These are phyloP conservation scores for Ceraceosorus bombacis DNA, from an alignment of 1,284 basidiomycete genomes.

Conservation along the genomic window DNA sequence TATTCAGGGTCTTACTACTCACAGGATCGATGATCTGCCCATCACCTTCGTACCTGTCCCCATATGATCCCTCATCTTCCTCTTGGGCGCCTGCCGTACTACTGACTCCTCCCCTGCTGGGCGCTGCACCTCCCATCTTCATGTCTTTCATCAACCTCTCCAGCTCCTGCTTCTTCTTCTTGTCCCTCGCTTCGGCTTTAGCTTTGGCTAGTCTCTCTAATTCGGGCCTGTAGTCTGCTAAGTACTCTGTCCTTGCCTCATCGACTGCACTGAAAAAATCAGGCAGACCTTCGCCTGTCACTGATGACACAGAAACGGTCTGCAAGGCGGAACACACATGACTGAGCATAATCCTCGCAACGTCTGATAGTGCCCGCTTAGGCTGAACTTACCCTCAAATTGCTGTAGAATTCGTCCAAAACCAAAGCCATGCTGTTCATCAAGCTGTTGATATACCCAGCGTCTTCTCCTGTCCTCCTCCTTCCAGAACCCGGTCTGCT, in stretches of 20 bases:
- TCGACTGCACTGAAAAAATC: slow-evolving; percentile 88
- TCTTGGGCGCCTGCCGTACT: neutral
- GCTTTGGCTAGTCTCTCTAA: slow-evolving; percentile 62
- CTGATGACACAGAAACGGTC: slow-evolving; percentile 91
- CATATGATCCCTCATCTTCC: neutral
- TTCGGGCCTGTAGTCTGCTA: slow-evolving; percentile 84
- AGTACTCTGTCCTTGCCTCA: slow-evolving; percentile 74
- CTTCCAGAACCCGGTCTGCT: slow-evolving; percentile 15
- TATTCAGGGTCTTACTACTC: neutral
- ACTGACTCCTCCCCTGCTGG: neutral
- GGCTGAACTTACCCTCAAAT: slow-evolving; percentile 66
- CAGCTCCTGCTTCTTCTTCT: slow-evolving; percentile 62
- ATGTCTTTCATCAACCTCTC: slow-evolving; percentile 78
- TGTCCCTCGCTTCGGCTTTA: slow-evolving; percentile 59
- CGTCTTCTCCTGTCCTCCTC: slow-evolving; percentile 58
- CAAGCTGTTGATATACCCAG: slow-evolving; percentile 94
- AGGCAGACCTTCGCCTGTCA: slow-evolving; percentile 84
- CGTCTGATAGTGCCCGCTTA: neutral
- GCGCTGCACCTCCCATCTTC: slow-evolving; percentile 45
- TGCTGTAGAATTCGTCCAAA: slow-evolving; percentile 96
- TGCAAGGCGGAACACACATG: slow-evolving; percentile 43
- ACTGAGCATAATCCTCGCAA: slow-evolving; percentile 5
- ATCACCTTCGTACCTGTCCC: slow-evolving; percentile 38
- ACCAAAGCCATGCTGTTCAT: slow-evolving; percentile 99
- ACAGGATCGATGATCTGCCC: slow-evolving; percentile 44